Conservation (phyloP, 2,329 filamentous ascomycete species). For the Trichocomaceae sp. region DNA sequence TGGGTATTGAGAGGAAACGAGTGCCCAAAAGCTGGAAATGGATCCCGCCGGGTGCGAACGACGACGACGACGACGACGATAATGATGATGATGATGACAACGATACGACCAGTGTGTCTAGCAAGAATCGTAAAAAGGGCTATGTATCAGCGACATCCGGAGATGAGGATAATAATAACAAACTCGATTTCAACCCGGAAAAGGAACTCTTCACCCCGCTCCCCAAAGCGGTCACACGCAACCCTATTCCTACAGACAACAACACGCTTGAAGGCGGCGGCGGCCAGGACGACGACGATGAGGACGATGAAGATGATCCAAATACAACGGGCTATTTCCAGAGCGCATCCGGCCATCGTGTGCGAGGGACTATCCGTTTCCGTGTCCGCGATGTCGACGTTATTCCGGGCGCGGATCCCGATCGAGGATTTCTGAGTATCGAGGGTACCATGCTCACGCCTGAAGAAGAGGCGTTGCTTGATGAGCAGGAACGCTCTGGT, state of each 20-base stretch:
- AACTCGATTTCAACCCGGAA: constrained; percentile 25
- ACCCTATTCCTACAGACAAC: constrained; percentile 19
- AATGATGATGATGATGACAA: constrained; percentile 6
- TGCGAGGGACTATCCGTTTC: constrained; percentile 67
- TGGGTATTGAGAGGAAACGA: constrained; percentile 69
- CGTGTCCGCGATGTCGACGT: constrained; percentile 75
- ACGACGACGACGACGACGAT: constrained; percentile 18
- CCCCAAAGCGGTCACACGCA: constrained; percentile 26
- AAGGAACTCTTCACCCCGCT: constrained; percentile 37
- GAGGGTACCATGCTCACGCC: constrained; percentile 77
- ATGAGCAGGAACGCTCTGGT: constrained; percentile 46
- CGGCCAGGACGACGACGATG: constrained; percentile 11
- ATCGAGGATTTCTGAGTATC: constrained; percentile 72
- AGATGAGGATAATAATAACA: constrained; percentile 13
- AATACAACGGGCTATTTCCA: constrained; percentile 66
- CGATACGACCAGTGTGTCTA: constrained; percentile 6
- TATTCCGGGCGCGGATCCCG: constrained; percentile 61
- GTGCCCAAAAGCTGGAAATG: constrained; percentile 76
- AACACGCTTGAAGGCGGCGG: constrained; percentile 17
- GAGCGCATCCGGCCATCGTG: constrained; percentile 60
- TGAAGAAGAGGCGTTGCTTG: constrained; percentile 57
- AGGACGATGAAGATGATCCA: constrained; percentile 47
- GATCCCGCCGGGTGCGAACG: constrained; percentile 52
- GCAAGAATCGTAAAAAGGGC: constrained; percentile 19
- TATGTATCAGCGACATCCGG: constrained; percentile 10